Percentiles rank a stretch among this genome's conserved stretches.
Evolutionary conservation across 2,329 filamentous ascomycete species (phyloP).

Genomic region (Diaporthe eres): DNA sequence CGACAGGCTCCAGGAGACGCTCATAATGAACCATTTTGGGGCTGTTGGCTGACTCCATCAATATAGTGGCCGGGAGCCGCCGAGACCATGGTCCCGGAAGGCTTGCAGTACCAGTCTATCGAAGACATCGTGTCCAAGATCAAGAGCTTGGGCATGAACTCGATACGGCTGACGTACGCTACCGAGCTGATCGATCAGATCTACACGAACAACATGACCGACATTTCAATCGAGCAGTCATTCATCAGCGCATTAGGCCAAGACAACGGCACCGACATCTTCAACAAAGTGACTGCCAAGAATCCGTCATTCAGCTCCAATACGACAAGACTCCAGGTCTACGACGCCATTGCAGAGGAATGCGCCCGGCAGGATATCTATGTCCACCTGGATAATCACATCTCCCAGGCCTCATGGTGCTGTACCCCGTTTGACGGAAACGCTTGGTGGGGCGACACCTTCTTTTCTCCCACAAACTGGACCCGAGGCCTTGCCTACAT

Average conservation of each 20-base stretch:
- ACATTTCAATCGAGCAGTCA: slow-evolving; percentile 61
- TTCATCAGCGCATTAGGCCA: slow-evolving; percentile 63
- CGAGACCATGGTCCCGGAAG: slow-evolving; percentile 76
- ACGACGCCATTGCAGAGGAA: slow-evolving; percentile 74
- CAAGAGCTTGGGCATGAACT: slow-evolving; percentile 73
- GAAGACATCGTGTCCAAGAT: slow-evolving; percentile 67
- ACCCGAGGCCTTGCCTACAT: slow-evolving; percentile 71
- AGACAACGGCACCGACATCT: slow-evolving; percentile 65
- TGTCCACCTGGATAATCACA: slow-evolving; percentile 73
- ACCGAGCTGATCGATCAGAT: slow-evolving; percentile 76
- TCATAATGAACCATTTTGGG: background rate
- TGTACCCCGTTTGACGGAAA: slow-evolving; percentile 69
- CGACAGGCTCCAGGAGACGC: background rate
- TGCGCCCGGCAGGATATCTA: slow-evolving; percentile 68
- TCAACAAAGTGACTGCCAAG: slow-evolving; percentile 66
- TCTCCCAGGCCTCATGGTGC: slow-evolving; percentile 72
- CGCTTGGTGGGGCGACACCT: slow-evolving; percentile 72
- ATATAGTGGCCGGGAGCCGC: slow-evolving; percentile 69
- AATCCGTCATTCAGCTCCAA: slow-evolving; percentile 69
- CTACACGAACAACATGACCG: slow-evolving; percentile 61
- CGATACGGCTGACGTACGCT: slow-evolving; percentile 73
- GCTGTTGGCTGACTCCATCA: background rate
- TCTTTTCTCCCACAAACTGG: slow-evolving; percentile 73
- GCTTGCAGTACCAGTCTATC: slow-evolving; percentile 73
- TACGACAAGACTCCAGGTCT: slow-evolving; percentile 71